phyloP scores from a whole-genome alignment of 345 rosid species.

The Cardamine resedifolia region DNA sequence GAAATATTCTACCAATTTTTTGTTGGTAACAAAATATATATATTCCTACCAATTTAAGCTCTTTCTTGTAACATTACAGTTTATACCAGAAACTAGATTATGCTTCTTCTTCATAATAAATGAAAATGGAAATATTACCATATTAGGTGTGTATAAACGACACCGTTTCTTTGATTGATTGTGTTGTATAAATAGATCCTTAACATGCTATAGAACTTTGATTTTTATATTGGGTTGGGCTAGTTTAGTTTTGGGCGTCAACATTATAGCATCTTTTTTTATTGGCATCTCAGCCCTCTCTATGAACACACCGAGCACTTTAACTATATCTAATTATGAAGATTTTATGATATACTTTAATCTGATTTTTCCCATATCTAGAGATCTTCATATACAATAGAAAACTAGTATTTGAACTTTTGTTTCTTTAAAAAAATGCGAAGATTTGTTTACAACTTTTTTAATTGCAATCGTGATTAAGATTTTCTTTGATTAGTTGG shows the following conservation, averaged over 20 bases:
- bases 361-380: not conserved
- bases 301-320: not conserved
- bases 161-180: not conserved
- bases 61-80: conserved; percentile 10
- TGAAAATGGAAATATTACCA: too few relatives aligned
- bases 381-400: not conserved
- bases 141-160: too few relatives aligned
- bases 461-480: not conserved
- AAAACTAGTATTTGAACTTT: not conserved
- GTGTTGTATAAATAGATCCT: not conserved
- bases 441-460: conserved; percentile 3
- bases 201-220: not conserved
- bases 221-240: not conserved
- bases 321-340: not conserved
- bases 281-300: not conserved
- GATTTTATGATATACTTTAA: not conserved
- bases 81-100: not conserved
- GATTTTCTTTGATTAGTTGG: conserved; percentile 37
- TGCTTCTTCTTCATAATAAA: not conserved
- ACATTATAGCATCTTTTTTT: not conserved
- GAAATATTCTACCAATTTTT: too few relatives aligned
- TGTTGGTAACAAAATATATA: too few relatives aligned
- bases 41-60: too few relatives aligned
- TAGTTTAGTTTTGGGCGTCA: not conserved
- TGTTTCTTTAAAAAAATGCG: not conserved